Conservation (phyloP, 345 rosid genomes). For the Euphorbia peplus region DNA sequence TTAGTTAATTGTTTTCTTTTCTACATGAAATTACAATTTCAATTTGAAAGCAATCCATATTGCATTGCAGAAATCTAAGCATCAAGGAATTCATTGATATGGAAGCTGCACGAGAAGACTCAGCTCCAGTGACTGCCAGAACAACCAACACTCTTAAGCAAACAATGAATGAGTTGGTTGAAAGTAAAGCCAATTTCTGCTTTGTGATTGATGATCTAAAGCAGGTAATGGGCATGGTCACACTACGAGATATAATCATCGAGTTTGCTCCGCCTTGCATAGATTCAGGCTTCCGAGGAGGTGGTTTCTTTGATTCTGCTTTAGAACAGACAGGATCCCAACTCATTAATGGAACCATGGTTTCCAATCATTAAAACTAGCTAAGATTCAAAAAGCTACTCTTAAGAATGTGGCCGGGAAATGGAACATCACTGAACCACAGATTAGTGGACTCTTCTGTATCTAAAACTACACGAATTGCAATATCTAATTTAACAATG, state of each 20-base stretch:
- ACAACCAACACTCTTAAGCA: conserved; percentile 38
- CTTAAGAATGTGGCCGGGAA: neutral
- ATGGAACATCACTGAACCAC: neutral
- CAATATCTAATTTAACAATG: too few species aligned
- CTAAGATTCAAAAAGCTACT: neutral
- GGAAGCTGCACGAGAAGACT: conserved; percentile 12
- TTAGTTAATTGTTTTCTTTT: too few species aligned
- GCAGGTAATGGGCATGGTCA: conserved; percentile 18
- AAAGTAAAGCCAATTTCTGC: conserved; percentile 25
- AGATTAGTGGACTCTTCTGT: too few species aligned
- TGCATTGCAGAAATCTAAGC: conserved; percentile 25
- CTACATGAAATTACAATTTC: too few species aligned
- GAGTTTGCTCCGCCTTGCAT: conserved; percentile 42
- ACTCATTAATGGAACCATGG: conserved; percentile 32
- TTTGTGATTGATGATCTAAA: conserved; percentile 27
- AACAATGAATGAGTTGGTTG: conserved; percentile 36
- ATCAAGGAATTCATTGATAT: conserved; percentile 30
- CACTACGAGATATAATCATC: conserved; percentile 29
- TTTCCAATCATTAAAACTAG: conserved; percentile 22
- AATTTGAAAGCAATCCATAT: neutral
- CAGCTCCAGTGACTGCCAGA: conserved; percentile 28
- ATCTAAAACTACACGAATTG: too few species aligned
- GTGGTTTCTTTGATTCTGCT: conserved; percentile 37
- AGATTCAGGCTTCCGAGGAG: conserved; percentile 36
- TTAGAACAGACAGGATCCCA: conserved; percentile 38